Evolutionary conservation across 306 rosid genomes (phyloP), one percentile per base, ranked within the genome.

Genomic region (Fragaria iinumae): DNA sequence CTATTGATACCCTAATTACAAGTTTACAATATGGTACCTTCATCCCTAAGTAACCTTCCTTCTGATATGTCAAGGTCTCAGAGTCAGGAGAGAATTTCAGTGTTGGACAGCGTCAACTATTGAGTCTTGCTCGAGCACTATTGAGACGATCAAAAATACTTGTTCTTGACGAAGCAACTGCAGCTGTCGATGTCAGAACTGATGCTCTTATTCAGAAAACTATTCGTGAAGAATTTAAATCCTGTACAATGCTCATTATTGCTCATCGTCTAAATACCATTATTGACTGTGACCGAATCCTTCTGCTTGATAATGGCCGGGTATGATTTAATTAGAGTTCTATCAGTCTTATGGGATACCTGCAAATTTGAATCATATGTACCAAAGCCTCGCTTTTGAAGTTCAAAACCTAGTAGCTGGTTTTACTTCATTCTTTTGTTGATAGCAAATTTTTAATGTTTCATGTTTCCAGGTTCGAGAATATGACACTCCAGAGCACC

Each of bases 31-130:
- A n/a, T 38, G 41, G 75, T 10, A 34, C 20, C 49, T 45, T 63
- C n/a, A 20, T 75, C 49, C 25, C 66, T 72, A 34, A 45, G 45
- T 29, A 56, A 44, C 45, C 77, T 43, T 6, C 38, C 57, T 72
- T 80, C 17, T 56, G 49, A 73, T 75, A 41, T 79, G 69, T 78
- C 45, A 84, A 93, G 98, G 97, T 91, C 76, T 89, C 89, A 2
- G 98, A 93, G 87, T 91, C 91, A 38, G 98, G 98, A 56, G 98
- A 93, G 67, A 93, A 93, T 81, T 91, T 90, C 85, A 93, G 97
- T 48, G 97, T 89, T 84, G 98, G 98, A 71, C 98, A 93, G 85
- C 86, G 96, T 82, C 98, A 93, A 69, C 91, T 93, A 39, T 74
- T 93, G 74, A 91, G 97, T 86, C 91, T 93, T 78, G 90, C 96